These are phyloP conservation scores for Angomonas deanei DNA, from an alignment of 208 protist species.

Conservation along the genomic window DNA sequence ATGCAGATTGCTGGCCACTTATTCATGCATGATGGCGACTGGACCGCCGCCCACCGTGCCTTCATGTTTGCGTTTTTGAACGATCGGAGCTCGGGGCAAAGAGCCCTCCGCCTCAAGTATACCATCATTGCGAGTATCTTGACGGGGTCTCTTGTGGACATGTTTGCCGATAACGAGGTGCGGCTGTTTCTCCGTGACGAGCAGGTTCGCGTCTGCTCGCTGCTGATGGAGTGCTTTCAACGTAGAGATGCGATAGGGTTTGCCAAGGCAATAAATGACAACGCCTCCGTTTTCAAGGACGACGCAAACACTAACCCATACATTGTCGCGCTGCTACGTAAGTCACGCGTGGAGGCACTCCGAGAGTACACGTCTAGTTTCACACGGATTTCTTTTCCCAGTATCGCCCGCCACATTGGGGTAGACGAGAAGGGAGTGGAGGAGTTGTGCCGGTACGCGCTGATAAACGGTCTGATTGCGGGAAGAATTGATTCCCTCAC, in stretches of 20 bases:
- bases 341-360: conserved; percentile 67
- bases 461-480: conserved; percentile 86
- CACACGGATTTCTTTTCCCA: conserved; percentile 41
- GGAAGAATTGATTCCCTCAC: conserved; percentile 31
- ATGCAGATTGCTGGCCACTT: conserved; percentile 87
- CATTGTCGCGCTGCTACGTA: conserved; percentile 78
- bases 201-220: conserved; percentile 84
- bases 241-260: conserved; percentile 3
- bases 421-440: conserved; percentile 79
- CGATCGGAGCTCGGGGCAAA: conserved; percentile 77
- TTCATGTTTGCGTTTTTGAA: conserved; percentile 95
- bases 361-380: conserved; percentile 91
- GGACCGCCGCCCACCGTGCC: conserved; percentile 84
- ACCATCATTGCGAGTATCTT: conserved; percentile 92
- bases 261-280: neutral
- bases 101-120: conserved; percentile 90
- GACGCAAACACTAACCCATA: conserved; percentile 90
- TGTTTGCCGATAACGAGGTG: conserved; percentile 91
- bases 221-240: conserved; percentile 61
- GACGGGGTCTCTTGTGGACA: conserved; percentile 71
- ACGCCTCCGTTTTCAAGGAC: conserved; percentile 15
- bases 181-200: conserved; percentile 84
- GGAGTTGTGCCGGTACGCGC: conserved; percentile 84
- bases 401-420: conserved; percentile 64
- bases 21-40: conserved; percentile 84